Percentiles rank a stretch among this genome's conserved stretches.
Evolutionary conservation across 371 early-diverging fungal species (phyloP).

Genomic region (Synchytrium microbalum): DNA sequence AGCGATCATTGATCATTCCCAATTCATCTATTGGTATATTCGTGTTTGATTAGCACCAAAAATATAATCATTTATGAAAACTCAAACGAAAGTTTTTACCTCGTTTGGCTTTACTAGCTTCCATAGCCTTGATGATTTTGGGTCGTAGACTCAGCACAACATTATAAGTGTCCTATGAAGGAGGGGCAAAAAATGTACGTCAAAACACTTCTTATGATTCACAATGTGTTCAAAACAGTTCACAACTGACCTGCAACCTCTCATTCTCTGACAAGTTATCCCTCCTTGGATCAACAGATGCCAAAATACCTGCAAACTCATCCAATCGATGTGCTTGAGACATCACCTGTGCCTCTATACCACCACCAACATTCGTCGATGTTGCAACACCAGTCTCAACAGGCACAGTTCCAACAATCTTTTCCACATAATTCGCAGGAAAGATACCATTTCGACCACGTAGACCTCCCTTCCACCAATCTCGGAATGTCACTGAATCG

Average conservation of each 20-base stretch:
- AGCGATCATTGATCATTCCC: conserved; percentile 25
- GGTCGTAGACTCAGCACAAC: conserved; percentile 65
- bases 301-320: conserved; percentile 63
- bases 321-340: conserved; percentile 71
- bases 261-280: conserved; percentile 86
- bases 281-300: conserved; percentile 63
- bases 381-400: conserved; percentile 5
- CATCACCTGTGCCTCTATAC: conserved; percentile 38
- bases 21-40: conserved; percentile 27
- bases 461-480: conserved; percentile 87
- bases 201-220: too few relatives aligned
- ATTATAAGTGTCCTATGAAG: conserved; percentile 43
- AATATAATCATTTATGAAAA: too few relatives aligned
- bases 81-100: conserved; percentile 29
- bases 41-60: too few relatives aligned
- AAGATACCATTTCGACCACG: conserved; percentile 72
- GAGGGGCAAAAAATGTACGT: too few relatives aligned
- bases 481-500: conserved; percentile 70
- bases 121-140: conserved; percentile 68
- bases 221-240: too few relatives aligned
- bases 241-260: conserved; percentile 55
- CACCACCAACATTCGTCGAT: neutral
- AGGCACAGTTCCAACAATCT: conserved; percentile 10
- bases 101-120: conserved; percentile 67
- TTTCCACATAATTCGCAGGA: conserved; percentile 79